Base-by-base conservation (phyloP, 2,329 filamentous ascomycete genomes). In the Pseudocercospora cruenta region DNA sequence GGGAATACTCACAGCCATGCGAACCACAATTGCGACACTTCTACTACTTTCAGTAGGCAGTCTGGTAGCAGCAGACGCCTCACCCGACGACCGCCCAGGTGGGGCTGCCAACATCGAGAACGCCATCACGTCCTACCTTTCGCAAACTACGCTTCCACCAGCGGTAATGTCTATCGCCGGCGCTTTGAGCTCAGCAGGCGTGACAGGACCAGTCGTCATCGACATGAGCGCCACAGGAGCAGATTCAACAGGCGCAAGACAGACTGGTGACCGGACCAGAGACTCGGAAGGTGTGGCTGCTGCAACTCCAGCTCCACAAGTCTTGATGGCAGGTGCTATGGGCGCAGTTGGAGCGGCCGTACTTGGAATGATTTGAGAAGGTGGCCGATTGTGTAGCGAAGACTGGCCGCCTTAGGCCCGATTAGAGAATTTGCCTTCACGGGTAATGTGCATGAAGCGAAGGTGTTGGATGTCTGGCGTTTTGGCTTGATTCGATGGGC, bases 41-140 rank as follows among this genome's bases (percentile, higher is more conserved):
- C 24, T 55, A 5, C 14, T 55, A 10, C 51, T 55, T 16, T 51
- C 47, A 3, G 21, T 24, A 12, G 47, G 47, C 21, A 31, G 51
- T 26, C 24, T 55, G 22, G 47, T 26, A 51, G 47, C 31, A 51
- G 51, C 58, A 33, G 43, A 36, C 39, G 28, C 21, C 12, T n/a
- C 28, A 10, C 54, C 47, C 31, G 26, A 24, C 24, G 33, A 55
- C 16, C 69, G 67, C 26, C 21, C 59, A 8, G 22, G 26, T 12
- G 67, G 67, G 39, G 24, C 45, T 9, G 67, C 68, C 16, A 64
- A 68, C 49, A 70, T 66, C 49, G 64, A 66, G 43, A 60, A 57
- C 26, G 64, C 64, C 1, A 61, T 66, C 2, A 66, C 60, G 3
- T 60, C 54, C 8, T 51, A 60, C 16, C 54, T 51, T 4, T 60